Evolutionary conservation across 1,284 basidiomycete species (phyloP), one percentile per base, ranked within the genome.

Genomic region (Peniophora sp.): DNA sequence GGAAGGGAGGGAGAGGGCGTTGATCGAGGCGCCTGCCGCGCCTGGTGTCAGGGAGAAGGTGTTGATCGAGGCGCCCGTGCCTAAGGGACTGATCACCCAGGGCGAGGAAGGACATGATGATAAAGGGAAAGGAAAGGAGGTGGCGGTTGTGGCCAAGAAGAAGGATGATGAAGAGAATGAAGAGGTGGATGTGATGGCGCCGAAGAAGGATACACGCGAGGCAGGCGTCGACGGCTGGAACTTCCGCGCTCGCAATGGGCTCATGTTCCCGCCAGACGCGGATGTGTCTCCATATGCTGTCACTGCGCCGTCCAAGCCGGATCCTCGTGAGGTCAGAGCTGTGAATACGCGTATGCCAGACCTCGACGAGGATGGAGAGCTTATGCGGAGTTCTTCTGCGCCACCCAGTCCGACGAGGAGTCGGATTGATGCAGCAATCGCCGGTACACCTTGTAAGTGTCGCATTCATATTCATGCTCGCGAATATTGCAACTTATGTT

Each of bases 221-320:
- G 83, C 85, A 41, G 77, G 79, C 12, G 85, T 91, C 24, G 83
- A 91, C 57, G 85, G 80, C 0, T 96, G 92, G 92, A 82, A 79
- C 46, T 96, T 94, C 75, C 94, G 86, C 75, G 78, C 89, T 24
- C 82, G 93, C 51, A 97, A 97, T 70, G 83, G 87, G 8, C 75
- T 97, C 49, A 95, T 96, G 91, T 97, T 95, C 61, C 65, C 86
- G 1, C 93, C 94, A 2, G 94, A 96, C 62, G 90, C 90, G 24
- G 86, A 97, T 62, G 71, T 78, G 24, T 80, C 85, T n/a, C 90
- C 92, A 0, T 90, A 92, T 59, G 77, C 81, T 55, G 67, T 69
- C 9, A 62, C 68, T n/a, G 62, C 64, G 37, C 56, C 62, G 17
- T 48, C 66, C 14, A 54, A 63, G 18, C 71, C 71, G 42, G 58